phyloP scores from a whole-genome alignment of 2,329 filamentous ascomycete genomes.

The Aspergillus viridinutans region DNA sequence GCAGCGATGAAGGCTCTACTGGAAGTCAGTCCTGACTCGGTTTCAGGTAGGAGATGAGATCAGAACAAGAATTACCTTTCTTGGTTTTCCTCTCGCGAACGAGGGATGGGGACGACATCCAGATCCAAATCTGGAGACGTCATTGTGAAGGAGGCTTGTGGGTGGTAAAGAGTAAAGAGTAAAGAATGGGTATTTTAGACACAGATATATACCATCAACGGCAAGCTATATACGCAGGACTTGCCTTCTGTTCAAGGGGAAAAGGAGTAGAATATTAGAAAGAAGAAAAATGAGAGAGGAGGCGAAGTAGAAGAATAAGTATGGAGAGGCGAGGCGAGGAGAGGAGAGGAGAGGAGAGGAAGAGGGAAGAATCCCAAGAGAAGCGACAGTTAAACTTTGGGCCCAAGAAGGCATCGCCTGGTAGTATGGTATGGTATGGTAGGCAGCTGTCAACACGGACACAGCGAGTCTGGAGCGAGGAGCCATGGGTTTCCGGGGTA shows the following conservation, averaged over 20 bases:
- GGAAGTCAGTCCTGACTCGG: not conserved
- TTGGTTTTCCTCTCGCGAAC: slow-evolving; percentile 43
- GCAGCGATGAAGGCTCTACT: slow-evolving; percentile 86
- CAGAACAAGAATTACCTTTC: slow-evolving; percentile 33
- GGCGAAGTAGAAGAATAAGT: not conserved
- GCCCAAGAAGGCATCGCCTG: not conserved
- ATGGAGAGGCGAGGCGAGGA: not conserved
- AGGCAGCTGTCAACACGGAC: not conserved
- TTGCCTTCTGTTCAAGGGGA: not conserved
- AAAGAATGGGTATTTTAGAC: not conserved
- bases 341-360: not conserved
- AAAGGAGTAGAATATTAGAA: not conserved
- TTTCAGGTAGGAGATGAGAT: not conserved
- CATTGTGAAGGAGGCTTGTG: slow-evolving; percentile 11
- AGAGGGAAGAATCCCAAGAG: not conserved
- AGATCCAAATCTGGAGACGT: slow-evolving; percentile 25
- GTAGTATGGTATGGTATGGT: not conserved
- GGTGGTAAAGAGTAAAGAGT: slow-evolving; percentile 1
- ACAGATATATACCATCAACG: not conserved
- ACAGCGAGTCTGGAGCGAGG: not conserved
- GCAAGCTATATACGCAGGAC: not conserved
- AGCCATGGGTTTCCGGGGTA: not conserved
- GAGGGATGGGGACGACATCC: slow-evolving; percentile 30
- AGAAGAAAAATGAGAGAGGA: not conserved
- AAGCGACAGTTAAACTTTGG: not conserved